Evolutionary conservation across 2,329 filamentous ascomycete species (phyloP), one percentile per base, ranked within the genome.

Genomic region (Cercospora sp.): DNA sequence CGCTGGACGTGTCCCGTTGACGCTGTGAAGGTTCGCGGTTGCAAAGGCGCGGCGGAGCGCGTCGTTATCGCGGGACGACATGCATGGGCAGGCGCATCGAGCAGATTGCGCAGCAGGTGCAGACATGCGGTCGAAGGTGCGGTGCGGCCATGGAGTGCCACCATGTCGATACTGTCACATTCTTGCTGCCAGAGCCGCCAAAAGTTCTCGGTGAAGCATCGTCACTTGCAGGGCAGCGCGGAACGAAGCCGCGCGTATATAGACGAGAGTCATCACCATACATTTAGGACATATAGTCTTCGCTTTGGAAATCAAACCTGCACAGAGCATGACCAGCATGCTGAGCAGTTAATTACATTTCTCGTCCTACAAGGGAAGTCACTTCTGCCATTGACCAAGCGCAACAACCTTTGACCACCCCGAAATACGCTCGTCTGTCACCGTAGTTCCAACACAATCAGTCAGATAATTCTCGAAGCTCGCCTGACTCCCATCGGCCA

Each of bases 71-170:
- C 81, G 30, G 33, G 36, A 16, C n/a, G 33, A 26, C 16, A 36
- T 10, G 30, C 63, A 31, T 30, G 62, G 20, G 28, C 45, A 20
- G 59, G 76, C 64, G 83, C 83, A 73, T 91, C 86, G 71, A 90
- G 88, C 78, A 94, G 91, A 64, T 84, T 87, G 72, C 88, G 89
- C 71, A 95, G 84, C 78, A 92, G 94, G 73, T 88, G 89, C 70
- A 95, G 83, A 20, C 94, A 86, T 53, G 79, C 80, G 66, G 80
- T 77, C 63, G 87, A 88, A 59, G 87, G 87, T 71, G 79, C 81
- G 53, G 66, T 66, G 12, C 67, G 66, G 72, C 75, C 74, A 75
- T 74, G 65, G 23, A 69, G 58, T 48, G 71, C 69, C 64, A 63
- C 72, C 76, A 78, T 78, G 62, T 58, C 53, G 53, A 33, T 57